Conservation (phyloP, 192 early-diverging fungal species). For the Martensiomyces pterosporus region DNA sequence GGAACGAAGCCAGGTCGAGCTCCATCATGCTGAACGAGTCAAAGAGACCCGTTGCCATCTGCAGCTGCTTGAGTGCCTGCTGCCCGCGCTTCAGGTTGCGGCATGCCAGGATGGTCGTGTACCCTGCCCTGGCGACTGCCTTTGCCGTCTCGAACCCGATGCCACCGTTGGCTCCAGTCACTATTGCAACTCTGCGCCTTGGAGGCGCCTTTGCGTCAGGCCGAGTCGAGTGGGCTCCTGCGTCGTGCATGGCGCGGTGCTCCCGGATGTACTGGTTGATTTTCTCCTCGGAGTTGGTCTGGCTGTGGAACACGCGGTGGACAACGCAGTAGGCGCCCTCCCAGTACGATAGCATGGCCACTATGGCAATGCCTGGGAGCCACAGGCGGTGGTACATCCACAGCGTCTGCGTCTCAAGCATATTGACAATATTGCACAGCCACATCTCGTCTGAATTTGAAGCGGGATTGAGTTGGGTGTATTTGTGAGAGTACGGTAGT, state of each 20-base stretch:
- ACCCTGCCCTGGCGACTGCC: constrained; percentile 55
- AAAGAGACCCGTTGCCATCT: constrained; percentile 18
- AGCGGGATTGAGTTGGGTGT: background rate
- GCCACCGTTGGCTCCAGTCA: constrained; percentile 58
- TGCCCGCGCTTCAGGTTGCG: constrained; percentile 28
- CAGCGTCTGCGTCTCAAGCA: constrained; percentile 13
- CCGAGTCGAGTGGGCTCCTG: no score
- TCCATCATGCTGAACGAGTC: constrained; percentile 34
- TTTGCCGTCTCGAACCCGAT: constrained; percentile 57
- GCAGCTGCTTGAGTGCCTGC: constrained; percentile 9
- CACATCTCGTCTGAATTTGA: constrained; percentile 11
- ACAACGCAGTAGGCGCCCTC: constrained; percentile 30
- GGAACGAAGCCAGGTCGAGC: constrained; percentile 53
- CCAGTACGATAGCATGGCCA: constrained; percentile 17
- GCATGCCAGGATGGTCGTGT: constrained; percentile 48
- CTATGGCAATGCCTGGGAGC: constrained; percentile 23
- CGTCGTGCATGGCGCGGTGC: constrained; percentile 1
- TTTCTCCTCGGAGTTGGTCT: constrained; percentile 12
- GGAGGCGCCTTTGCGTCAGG: no score
- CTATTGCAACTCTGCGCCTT: constrained; percentile 23
- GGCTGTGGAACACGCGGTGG: constrained; percentile 20
- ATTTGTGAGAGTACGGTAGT: no score
- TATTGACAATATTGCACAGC: constrained; percentile 21
- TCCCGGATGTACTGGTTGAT: constrained; percentile 31
- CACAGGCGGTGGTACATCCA: constrained; percentile 9